Conservation (phyloP, 2,329 filamentous ascomycete species). For the Exophiala sp. region DNA sequence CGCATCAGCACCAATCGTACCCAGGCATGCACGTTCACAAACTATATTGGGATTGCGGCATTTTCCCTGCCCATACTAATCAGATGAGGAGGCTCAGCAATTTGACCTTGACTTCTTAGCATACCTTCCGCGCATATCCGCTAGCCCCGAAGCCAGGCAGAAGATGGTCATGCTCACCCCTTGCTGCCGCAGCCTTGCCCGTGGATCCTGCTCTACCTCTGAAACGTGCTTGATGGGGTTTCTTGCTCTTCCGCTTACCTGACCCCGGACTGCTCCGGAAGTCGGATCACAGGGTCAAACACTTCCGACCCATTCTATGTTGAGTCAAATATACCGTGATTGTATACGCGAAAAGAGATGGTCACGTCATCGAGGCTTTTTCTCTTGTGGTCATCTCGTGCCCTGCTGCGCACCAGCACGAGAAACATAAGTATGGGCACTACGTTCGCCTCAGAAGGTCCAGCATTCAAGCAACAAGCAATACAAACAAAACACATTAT, state of each 20-base stretch:
- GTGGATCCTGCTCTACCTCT: not conserved
- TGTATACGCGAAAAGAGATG: not conserved
- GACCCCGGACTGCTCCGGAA: slow-evolving; percentile 8
- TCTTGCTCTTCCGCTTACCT: not conserved
- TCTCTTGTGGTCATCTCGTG: not conserved
- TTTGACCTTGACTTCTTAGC: not conserved
- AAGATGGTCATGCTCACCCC: not conserved
- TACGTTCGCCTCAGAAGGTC: not conserved
- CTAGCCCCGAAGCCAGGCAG: not conserved
- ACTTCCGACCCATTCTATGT: not conserved
- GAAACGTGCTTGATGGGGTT: not conserved
- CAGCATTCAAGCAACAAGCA: slow-evolving; percentile 3
- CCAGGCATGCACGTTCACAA: too few relatives aligned
- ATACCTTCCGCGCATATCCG: slow-evolving; percentile 17
- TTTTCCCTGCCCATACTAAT: not conserved
- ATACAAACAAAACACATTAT: not conserved
- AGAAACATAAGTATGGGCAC: slow-evolving; percentile 17
- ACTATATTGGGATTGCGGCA: not conserved
- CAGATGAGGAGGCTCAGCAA: slow-evolving; percentile 1
- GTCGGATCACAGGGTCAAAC: not conserved
- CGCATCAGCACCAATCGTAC: too few relatives aligned
- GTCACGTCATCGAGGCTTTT: slow-evolving; percentile 16
- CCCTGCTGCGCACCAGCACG: not conserved
- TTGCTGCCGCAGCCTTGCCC: slow-evolving; percentile 14
- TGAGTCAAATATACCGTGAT: slow-evolving; percentile 11